Evolutionary conservation across 2,329 filamentous ascomycete species (phyloP), one percentile per base, ranked within the genome.

Genomic region (Cercospora sojina): DNA sequence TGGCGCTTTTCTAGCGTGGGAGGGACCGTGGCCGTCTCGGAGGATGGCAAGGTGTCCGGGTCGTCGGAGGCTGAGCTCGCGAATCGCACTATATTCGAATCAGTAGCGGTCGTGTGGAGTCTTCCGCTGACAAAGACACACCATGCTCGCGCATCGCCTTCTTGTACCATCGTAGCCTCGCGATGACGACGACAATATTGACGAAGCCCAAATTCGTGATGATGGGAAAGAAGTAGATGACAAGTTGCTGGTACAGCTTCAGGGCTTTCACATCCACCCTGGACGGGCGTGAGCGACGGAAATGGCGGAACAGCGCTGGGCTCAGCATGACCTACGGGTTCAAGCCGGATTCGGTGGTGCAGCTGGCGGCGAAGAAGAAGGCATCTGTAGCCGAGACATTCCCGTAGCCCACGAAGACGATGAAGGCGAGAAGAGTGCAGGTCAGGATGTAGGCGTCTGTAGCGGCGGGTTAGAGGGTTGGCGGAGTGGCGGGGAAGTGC

Each of bases 261-360:
- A 86, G 72, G 1, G 77, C 73, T 55, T 84, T 85, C 58, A 86
- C 73, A 69, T 86, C 83, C 47, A 85, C 72, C 13, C 83, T 86
- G 58, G 20, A 3, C 13, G 49, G 18, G 25, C 18, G 29, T 57
- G 27, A 53, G 27, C 25, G 10, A 5, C n/a, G 2, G 27, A n/a
- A 5, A 20, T 12, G 35, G 35, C 35, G 16, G 35, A n/a, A 41
- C 35, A 41, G 35, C 35, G 35, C 35, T 41, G 35, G 35, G 5
- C 7, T 8, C 7, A 5, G 12, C 3, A 41, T 41, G 35, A 75
- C 79, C 57, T 66, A 85, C 82, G 82, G 80, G 68, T 84, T 85
- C 25, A 86, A 73, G 0, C 84, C 84, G 0, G 83, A 84, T 69
- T 83, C 82, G 5, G 83, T 85, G 0, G 81, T 81, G 1, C 79